phyloP scores from a whole-genome alignment of 352 stramenopile genomes.

The Globisporangium recalcitrans region DNA sequence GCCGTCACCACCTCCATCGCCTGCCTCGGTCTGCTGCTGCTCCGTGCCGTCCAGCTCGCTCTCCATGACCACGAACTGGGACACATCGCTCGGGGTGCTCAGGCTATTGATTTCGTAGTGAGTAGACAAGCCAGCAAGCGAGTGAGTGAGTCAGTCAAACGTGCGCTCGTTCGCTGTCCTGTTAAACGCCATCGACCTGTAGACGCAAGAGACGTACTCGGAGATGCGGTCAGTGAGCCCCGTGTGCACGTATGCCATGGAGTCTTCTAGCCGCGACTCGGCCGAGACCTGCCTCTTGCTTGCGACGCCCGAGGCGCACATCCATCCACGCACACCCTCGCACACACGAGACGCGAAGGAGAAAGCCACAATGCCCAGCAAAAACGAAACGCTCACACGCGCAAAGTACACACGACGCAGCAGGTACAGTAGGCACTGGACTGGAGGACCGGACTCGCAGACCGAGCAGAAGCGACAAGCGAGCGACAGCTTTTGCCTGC shows the following conservation, averaged over 20 bases:
- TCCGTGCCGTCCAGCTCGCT: conserved; percentile 12
- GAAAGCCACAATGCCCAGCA: conserved; percentile 1
- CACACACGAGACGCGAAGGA: neutral
- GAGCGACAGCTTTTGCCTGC: neutral
- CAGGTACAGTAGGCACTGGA: too few relatives aligned
- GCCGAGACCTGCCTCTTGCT: neutral
- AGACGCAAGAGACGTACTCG: conserved; percentile 14
- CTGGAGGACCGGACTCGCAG: neutral
- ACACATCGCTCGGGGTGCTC: conserved; percentile 13
- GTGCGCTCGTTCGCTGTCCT: neutral
- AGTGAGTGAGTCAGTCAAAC: neutral
- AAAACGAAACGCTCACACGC: neutral
- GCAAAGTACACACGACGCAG: too few relatives aligned
- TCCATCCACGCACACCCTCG: neutral
- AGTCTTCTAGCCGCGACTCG: neutral
- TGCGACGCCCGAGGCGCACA: neutral
- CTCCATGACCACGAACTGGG: conserved; percentile 18
- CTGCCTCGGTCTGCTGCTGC: neutral
- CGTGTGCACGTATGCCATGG: conserved; percentile 12
- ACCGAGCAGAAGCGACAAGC: neutral
- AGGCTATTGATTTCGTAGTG: neutral
- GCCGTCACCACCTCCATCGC: neutral
- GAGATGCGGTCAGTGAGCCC: conserved; percentile 16
- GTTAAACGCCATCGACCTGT: neutral
- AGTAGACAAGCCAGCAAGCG: neutral